Percentiles rank a stretch among this genome's conserved stretches.
Evolutionary conservation across 306 rosid species (phyloP).

Genomic region (Sesbania bispinosa): DNA sequence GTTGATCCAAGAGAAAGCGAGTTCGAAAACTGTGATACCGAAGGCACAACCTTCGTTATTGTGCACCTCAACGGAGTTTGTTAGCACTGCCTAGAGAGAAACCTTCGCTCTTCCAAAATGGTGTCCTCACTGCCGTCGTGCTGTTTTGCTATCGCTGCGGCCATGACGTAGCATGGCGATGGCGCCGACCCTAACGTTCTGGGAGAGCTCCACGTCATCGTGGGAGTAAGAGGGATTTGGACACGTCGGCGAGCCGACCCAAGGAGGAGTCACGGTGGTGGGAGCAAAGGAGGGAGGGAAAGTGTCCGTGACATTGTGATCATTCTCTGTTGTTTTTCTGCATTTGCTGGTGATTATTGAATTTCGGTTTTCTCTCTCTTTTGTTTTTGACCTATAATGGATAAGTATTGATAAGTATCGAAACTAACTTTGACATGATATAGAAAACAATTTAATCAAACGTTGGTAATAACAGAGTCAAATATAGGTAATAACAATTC

Average conservation of each 20-base stretch:
- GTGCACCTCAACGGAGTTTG: constrained; percentile 86
- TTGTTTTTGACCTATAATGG: no score
- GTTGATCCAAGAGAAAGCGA: constrained; percentile 69
- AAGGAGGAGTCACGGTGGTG: constrained; percentile 11
- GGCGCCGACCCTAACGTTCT: constrained; percentile 35
- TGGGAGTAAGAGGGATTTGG: neutral
- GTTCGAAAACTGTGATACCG: constrained; percentile 56
- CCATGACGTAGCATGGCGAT: constrained; percentile 48
- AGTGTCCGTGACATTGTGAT: no score
- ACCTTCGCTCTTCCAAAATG: constrained; percentile 46
- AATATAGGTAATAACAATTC: no score
- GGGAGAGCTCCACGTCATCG: neutral
- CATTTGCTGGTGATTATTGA: no score
- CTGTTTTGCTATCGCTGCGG: constrained; percentile 31
- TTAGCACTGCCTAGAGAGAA: constrained; percentile 57
- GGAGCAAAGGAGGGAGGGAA: constrained; percentile 62
- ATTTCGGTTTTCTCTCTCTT: no score
- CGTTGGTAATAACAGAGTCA: no score
- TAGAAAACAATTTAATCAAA: no score
- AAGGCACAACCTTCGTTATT: constrained; percentile 45
- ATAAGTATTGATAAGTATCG: no score
- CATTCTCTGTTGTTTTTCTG: no score
- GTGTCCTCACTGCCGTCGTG: constrained; percentile 4
- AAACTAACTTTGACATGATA: no score
- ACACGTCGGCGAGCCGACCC: constrained; percentile 36